Evolutionary conservation across 2,329 filamentous ascomycete species (phyloP).

Genomic region (Aspergillus sclerotialis): DNA sequence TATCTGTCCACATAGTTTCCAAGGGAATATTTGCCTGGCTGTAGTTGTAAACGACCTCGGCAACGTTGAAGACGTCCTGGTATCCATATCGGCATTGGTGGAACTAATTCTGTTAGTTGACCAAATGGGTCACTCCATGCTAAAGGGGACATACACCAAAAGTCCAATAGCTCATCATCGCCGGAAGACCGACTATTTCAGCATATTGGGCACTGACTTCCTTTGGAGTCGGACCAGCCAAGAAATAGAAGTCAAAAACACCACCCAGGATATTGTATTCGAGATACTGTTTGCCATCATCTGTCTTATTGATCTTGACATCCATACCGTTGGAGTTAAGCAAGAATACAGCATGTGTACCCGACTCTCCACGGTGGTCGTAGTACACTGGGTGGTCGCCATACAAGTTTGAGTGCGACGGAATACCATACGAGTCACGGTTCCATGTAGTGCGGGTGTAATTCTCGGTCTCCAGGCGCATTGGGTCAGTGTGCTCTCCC

Average conservation of each 20-base stretch:
- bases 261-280: constrained; percentile 77
- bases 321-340: constrained; percentile 73
- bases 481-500: constrained; percentile 68
- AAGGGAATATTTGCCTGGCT: constrained; percentile 35
- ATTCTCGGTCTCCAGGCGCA: constrained; percentile 60
- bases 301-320: constrained; percentile 61
- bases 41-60: constrained; percentile 39
- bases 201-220: constrained; percentile 56
- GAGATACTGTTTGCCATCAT: constrained; percentile 57
- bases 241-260: constrained; percentile 65
- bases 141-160: constrained; percentile 43
- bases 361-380: constrained; percentile 55
- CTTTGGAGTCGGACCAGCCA: constrained; percentile 52
- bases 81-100: constrained; percentile 62
- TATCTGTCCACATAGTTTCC: constrained; percentile 42
- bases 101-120: constrained; percentile 18
- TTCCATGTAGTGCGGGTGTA: constrained; percentile 67
- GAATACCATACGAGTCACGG: constrained; percentile 58
- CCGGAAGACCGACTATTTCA: constrained; percentile 49
- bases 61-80: constrained; percentile 40
- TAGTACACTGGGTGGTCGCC: constrained; percentile 70
- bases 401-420: constrained; percentile 60
- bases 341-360: constrained; percentile 60
- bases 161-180: constrained; percentile 59
- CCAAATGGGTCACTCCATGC: neutral